Base-by-base conservation (phyloP, 1,284 basidiomycete species). In the Puccinia triticina region DNA sequence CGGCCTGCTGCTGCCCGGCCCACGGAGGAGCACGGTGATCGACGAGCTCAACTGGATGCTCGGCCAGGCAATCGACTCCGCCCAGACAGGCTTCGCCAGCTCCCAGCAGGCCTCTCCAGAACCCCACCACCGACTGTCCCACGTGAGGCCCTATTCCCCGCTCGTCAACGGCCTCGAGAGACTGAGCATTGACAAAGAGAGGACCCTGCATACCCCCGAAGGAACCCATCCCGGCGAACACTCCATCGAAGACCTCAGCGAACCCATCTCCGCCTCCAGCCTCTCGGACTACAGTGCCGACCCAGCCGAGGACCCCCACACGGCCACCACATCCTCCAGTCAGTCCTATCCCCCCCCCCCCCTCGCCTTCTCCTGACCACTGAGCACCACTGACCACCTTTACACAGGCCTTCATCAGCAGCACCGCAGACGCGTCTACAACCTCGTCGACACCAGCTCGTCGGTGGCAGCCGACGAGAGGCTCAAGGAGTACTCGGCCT, bases 1-100 rank as follows among this genome's bases (percentile, higher is more conserved):
- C 73, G 66, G 69, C 18, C 29, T 80, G 14, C 18, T 16, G n/a
- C 4, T 21, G n/a, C n/a, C n/a, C n/a, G n/a, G n/a, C n/a, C n/a
- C n/a, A 43, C 67, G 46, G 26, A 50, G 12, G n/a, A 46, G 50
- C n/a, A 23, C 26, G 12, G 78, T 80, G n/a, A 57, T 80, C 7
- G 69, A 80, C 34, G 78, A 80, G 50, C 40, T 80, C 12, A 80
- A 80, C 37, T 46, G 46, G 43, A 80, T 80, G 78, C 67, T 80
- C 18, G 78, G 78, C 50, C 67, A 80, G 55, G 78, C 78, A 1
- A 80, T 80, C 12, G 53, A 71, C 59, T 80, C 78, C 5, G 67
- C 69, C 73, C 78, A 80, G 32, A 34, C 32, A 2, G 55, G 16
- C 46, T 79, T 79, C 40, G 43, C 29, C 2, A 72, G 50, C 10